A percentile compares a stretch with the other conserved stretches of the same genome.
Evolutionary conservation across 306 rosid genomes (phyloP).

Genomic region (Gastrolobium bilobum): DNA sequence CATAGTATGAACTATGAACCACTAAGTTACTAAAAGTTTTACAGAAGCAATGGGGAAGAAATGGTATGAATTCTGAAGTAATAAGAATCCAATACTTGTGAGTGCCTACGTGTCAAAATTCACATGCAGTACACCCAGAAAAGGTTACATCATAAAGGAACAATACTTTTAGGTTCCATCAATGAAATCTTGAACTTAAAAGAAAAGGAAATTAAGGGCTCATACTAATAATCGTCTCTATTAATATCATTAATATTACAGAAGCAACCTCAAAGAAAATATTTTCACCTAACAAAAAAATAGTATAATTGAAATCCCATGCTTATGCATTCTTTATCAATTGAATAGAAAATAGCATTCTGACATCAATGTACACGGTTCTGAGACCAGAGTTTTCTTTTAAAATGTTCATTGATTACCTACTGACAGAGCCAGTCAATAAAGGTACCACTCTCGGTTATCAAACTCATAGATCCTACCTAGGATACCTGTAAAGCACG

Average conservation of each 20-base stretch:
- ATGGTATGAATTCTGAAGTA: background rate
- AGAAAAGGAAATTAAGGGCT: background rate
- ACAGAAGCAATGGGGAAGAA: conserved; percentile 13
- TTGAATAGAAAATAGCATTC: background rate
- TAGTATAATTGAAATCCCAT: background rate
- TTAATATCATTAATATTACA: background rate
- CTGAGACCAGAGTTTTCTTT: background rate
- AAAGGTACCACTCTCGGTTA: background rate
- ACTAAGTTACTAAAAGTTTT: background rate
- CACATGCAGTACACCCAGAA: background rate
- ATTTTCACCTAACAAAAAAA: background rate
- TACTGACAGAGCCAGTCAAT: background rate
- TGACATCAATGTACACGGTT: background rate
- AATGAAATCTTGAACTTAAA: background rate
- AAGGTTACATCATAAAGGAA: conserved; percentile 6
- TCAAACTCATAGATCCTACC: too few relatives aligned
- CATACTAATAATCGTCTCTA: background rate
- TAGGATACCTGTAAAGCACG: too few relatives aligned
- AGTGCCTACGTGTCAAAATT: background rate
- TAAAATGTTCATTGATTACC: background rate
- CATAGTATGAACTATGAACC: too few relatives aligned
- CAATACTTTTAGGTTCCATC: background rate
- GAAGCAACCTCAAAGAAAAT: background rate
- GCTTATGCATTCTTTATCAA: background rate
- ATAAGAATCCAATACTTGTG: background rate